Percentiles rank a stretch among this genome's conserved stretches.
Evolutionary conservation across 371 early-diverging fungal species (phyloP).

Genomic region (Phascolomyces articulosus): DNA sequence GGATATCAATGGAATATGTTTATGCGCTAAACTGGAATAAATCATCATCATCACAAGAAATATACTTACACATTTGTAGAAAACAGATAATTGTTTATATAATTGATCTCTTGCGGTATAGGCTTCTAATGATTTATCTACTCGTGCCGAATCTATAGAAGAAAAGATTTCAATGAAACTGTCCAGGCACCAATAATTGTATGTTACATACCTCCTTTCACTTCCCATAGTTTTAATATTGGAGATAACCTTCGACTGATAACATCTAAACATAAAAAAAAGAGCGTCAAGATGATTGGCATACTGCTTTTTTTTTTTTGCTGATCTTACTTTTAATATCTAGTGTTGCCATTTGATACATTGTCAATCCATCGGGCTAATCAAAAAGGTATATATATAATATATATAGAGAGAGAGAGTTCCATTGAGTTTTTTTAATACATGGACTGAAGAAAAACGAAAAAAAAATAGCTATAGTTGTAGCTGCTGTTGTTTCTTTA

Average conservation of each 20-base stretch:
- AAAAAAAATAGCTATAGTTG: too few relatives aligned
- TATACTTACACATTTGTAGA: neutral
- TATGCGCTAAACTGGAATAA: too few relatives aligned
- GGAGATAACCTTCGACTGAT: neutral
- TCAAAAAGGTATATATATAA: neutral
- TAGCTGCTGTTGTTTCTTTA: too few relatives aligned
- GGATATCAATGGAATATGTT: too few relatives aligned
- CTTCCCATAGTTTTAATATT: neutral
- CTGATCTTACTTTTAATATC: constrained; percentile 17
- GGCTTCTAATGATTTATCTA: neutral
- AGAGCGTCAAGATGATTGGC: too few relatives aligned
- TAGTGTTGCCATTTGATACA: constrained; percentile 16
- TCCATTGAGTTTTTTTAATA: neutral
- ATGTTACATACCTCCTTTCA: neutral
- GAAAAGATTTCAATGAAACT: neutral
- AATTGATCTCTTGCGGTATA: neutral
- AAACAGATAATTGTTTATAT: neutral
- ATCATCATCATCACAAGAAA: neutral
- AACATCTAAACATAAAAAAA: neutral
- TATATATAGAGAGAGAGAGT: neutral
- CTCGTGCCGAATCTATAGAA: neutral
- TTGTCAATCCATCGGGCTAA: constrained; percentile 9
- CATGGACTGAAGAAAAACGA: too few relatives aligned
- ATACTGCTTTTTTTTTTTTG: too few relatives aligned
- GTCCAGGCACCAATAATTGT: too few relatives aligned